These are phyloP conservation scores for Gyrodon lividus DNA, from an alignment of 768 basidiomycete species.

Conservation along the genomic window DNA sequence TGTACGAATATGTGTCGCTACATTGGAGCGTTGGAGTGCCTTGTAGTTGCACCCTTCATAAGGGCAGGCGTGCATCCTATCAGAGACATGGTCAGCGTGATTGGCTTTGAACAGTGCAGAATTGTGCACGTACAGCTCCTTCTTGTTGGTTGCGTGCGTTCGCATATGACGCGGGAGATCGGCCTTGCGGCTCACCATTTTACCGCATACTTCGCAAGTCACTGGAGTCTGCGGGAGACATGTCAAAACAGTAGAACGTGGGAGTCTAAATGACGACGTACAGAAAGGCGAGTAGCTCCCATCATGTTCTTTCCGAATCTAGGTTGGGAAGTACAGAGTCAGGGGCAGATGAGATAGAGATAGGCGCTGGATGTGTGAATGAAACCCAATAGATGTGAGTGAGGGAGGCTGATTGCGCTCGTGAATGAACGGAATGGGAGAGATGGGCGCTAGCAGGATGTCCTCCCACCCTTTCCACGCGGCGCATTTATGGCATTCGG, in stretches of 20 bases:
- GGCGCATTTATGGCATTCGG: constrained; percentile 20
- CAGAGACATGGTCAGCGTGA: constrained; percentile 1
- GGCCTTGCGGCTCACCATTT: constrained; percentile 19
- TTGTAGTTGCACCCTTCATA: constrained; percentile 17
- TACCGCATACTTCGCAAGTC: constrained; percentile 15
- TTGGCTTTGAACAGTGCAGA: not conserved
- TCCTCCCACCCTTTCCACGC: constrained; percentile 1
- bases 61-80: constrained; percentile 27
- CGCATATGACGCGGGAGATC: constrained; percentile 31
- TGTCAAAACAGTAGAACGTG: not conserved
- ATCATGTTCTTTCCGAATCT: constrained; percentile 1
- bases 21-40: constrained; percentile 28
- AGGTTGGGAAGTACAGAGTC: not conserved
- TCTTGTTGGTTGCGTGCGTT: constrained; percentile 22
- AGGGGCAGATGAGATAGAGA: not conserved
- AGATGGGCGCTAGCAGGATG: constrained; percentile 2
- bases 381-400: not conserved
- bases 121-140: constrained; percentile 19
- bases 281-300: constrained; percentile 2
- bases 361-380: not conserved
- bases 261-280: constrained; percentile 2
- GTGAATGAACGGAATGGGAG: not conserved
- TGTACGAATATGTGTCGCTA: constrained; percentile 25
- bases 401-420: not conserved
- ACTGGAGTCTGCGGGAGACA: constrained; percentile 3